Evolutionary conservation across 345 rosid species (phyloP).

Genomic region (Eucalyptus guilfoylei): DNA sequence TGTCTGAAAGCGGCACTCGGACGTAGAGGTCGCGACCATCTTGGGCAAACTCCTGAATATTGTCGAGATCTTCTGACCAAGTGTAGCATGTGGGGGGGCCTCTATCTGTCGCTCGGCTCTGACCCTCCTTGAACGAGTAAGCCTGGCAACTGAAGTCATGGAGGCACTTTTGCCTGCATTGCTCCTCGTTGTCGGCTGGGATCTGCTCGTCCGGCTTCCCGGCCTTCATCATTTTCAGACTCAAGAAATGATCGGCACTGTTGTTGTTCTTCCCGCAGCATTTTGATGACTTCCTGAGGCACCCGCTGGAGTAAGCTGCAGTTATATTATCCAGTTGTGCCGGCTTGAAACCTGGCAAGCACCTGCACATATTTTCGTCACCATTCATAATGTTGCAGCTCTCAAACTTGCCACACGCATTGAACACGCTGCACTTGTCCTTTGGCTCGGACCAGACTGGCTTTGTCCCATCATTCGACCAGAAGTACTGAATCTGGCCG

Average conservation of each 20-base stretch:
- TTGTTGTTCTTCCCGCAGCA: not conserved
- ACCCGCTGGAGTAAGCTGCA: no score
- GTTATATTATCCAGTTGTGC: not conserved
- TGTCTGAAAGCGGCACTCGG: not conserved
- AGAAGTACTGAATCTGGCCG: constrained; percentile 7
- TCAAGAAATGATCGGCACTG: not conserved
- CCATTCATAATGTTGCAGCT: constrained; percentile 3
- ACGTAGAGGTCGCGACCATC: not conserved
- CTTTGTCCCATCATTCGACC: not conserved
- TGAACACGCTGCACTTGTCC: not conserved
- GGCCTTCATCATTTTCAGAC: constrained; percentile 2
- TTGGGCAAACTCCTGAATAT: not conserved
- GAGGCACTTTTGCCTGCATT: constrained; percentile 7
- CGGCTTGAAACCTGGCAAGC: constrained; percentile 26
- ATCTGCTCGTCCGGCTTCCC: not conserved
- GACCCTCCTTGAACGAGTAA: not conserved
- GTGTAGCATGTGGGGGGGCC: not conserved
- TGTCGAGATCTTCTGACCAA: constrained; percentile 1
- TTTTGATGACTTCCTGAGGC: not conserved
- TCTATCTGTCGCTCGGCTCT: no score
- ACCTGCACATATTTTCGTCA: constrained; percentile 2
- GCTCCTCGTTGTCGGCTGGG: not conserved
- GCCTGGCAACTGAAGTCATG: constrained; percentile 8
- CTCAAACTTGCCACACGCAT: constrained; percentile 19
- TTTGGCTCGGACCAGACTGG: constrained; percentile 10